Conservation (phyloP, 768 basidiomycete genomes). For the Panus rudis region DNA sequence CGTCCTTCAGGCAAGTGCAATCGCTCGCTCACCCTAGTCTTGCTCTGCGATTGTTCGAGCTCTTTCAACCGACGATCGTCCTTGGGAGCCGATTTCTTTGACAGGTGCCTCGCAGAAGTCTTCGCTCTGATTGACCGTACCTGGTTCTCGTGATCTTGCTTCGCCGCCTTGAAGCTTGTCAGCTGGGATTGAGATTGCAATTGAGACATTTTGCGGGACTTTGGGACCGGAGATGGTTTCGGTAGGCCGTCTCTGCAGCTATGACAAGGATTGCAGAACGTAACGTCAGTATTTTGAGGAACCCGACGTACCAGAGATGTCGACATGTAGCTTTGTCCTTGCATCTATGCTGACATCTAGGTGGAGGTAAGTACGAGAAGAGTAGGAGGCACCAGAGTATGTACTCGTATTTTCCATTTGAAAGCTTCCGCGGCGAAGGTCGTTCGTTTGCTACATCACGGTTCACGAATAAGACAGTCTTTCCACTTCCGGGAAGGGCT, state of each 20-base stretch:
- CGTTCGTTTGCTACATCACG: too few relatives aligned
- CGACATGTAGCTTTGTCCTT: conserved; percentile 71
- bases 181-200: conserved; percentile 30
- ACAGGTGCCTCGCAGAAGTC: conserved; percentile 15
- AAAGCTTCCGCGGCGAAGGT: conserved; percentile 29
- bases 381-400: conserved; percentile 10
- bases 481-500: conserved; percentile 96
- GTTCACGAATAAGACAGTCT: conserved; percentile 92
- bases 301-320: conserved; percentile 56
- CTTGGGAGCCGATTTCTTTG: conserved; percentile 14
- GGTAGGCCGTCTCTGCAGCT: conserved; percentile 70
- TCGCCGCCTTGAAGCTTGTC: conserved; percentile 10
- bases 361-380: too few relatives aligned
- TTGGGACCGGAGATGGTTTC: conserved; percentile 47
- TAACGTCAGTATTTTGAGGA: neutral
- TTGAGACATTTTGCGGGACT: too few relatives aligned
- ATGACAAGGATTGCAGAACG: neutral
- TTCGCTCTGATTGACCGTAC: conserved; percentile 1
- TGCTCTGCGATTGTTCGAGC: conserved; percentile 37
- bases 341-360: conserved; percentile 75
- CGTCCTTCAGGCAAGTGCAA: conserved; percentile 27
- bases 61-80: conserved; percentile 28
- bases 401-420: conserved; percentile 62
- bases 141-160: neutral
- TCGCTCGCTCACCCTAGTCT: conserved; percentile 32